Percentiles rank a stretch among this genome's conserved stretches.
Conservation (phyloP, 768 basidiomycete genomes). For the Tubosaeta sp. region DNA sequence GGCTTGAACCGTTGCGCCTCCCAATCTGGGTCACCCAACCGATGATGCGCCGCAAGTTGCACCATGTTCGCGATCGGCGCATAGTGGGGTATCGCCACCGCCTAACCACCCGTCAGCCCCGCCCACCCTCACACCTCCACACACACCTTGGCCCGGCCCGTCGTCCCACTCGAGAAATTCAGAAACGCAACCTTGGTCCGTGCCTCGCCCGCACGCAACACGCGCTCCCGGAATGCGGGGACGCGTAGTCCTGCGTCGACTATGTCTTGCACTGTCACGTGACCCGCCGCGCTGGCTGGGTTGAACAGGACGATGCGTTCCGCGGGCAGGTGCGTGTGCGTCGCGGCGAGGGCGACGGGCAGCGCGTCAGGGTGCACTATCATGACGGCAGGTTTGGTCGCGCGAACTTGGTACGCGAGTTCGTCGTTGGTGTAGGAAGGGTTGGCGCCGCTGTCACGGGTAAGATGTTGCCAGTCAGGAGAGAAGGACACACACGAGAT, state of each 20-base stretch:
- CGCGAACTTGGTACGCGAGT: conserved; percentile 51
- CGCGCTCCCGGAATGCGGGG: conserved; percentile 45
- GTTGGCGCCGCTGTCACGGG: conserved; percentile 50
- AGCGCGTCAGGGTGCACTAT: conserved; percentile 46
- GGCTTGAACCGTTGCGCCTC: conserved; percentile 51
- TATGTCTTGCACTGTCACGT: conserved; percentile 42
- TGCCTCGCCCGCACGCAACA: conserved; percentile 53
- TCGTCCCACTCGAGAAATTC: conserved; percentile 73
- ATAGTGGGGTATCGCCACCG: conserved; percentile 59
- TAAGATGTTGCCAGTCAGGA: neutral
- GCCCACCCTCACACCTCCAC: neutral
- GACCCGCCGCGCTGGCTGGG: conserved; percentile 16
- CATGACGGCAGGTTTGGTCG: conserved; percentile 44
- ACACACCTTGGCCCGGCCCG: conserved; percentile 67
- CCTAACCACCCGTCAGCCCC: conserved; percentile 28
- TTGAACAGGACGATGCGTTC: conserved; percentile 43
- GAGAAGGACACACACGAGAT: conserved; percentile 44
- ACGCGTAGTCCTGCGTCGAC: conserved; percentile 45
- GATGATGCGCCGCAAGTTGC: conserved; percentile 52
- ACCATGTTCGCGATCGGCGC: conserved; percentile 59
- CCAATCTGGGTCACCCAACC: conserved; percentile 41
- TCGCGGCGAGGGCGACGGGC: conserved; percentile 42
- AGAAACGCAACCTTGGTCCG: conserved; percentile 68
- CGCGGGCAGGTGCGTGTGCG: conserved; percentile 34
- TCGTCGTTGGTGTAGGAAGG: conserved; percentile 57